phyloP scores from a whole-genome alignment of 2,329 filamentous ascomycete genomes.

The Alternaria ventricosa region DNA sequence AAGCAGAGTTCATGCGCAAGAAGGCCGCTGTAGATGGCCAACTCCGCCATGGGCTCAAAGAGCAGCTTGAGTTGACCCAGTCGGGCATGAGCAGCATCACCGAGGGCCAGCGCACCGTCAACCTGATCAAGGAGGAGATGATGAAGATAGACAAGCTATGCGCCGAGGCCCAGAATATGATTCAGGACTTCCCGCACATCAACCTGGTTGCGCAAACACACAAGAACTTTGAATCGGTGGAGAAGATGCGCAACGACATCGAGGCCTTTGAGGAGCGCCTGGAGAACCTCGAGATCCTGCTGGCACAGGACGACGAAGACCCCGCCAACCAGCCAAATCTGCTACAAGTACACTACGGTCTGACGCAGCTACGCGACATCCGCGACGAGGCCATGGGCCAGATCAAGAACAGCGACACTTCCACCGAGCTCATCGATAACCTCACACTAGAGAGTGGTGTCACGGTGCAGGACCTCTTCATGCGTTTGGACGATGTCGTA shows the following conservation, averaged over 20 bases:
- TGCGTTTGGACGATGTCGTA: conserved; percentile 82
- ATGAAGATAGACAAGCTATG: conserved; percentile 98
- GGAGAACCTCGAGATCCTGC: conserved; percentile 75
- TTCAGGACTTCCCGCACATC: conserved; percentile 93
- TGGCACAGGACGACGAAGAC: conserved; percentile 84
- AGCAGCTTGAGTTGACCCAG: conserved; percentile 94
- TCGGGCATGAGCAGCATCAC: conserved; percentile 87
- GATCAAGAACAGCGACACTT: conserved; percentile 80
- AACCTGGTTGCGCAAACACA: conserved; percentile 93
- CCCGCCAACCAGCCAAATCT: conserved; percentile 91
- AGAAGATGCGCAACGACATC: conserved; percentile 90
- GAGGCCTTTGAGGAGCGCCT: conserved; percentile 85
- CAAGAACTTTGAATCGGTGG: conserved; percentile 91
- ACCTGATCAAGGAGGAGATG: conserved; percentile 96
- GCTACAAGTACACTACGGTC: conserved; percentile 85
- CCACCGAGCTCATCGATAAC: conserved; percentile 89
- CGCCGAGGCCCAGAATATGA: conserved; percentile 96
- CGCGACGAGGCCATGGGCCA: conserved; percentile 96
- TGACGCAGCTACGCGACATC: conserved; percentile 91
- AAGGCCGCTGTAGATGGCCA: conserved; percentile 91
- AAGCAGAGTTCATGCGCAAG: conserved; percentile 91
- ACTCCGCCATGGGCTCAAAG: conserved; percentile 83
- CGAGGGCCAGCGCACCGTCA: conserved; percentile 89
- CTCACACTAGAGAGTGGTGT: conserved; percentile 66
- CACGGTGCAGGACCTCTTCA: conserved; percentile 90